These are phyloP conservation scores for Alternaria brassicae DNA, from an alignment of 2,329 filamentous ascomycete genomes.

Conservation along the genomic window DNA sequence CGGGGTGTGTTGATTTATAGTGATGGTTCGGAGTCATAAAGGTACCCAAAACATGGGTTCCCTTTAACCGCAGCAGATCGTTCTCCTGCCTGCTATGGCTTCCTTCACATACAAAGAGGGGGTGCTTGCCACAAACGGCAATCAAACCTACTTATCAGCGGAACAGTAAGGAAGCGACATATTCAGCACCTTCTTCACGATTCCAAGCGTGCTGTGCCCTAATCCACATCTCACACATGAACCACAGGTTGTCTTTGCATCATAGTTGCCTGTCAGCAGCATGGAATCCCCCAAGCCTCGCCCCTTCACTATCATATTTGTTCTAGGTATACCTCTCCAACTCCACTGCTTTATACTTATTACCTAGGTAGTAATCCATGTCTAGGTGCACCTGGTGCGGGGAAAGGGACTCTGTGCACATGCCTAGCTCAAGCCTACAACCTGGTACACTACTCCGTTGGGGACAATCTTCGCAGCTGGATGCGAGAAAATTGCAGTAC, in stretches of 20 bases:
- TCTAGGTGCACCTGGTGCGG: background rate
- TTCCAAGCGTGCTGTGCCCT: background rate
- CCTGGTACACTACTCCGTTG: slow-evolving; percentile 2
- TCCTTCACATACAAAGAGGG: background rate
- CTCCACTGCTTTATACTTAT: background rate
- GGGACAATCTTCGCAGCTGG: slow-evolving; percentile 4
- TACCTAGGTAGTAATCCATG: background rate
- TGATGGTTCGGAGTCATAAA: background rate
- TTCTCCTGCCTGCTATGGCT: background rate
- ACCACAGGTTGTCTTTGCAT: background rate
- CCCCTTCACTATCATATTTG: background rate
- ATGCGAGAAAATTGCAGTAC: background rate
- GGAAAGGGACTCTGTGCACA: slow-evolving; percentile 1
- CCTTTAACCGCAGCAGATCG: background rate
- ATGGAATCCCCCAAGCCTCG: background rate
- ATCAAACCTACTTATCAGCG: background rate
- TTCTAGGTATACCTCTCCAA: background rate
- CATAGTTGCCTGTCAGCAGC: background rate
- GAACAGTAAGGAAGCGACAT: background rate
- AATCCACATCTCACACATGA: background rate
- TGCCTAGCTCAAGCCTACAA: background rate
- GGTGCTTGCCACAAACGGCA: slow-evolving; percentile 2
- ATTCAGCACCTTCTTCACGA: background rate
- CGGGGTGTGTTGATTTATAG: background rate
- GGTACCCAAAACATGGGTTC: background rate